Conservation (phyloP, 805 yeast species). For the Dipodascus albidus region DNA sequence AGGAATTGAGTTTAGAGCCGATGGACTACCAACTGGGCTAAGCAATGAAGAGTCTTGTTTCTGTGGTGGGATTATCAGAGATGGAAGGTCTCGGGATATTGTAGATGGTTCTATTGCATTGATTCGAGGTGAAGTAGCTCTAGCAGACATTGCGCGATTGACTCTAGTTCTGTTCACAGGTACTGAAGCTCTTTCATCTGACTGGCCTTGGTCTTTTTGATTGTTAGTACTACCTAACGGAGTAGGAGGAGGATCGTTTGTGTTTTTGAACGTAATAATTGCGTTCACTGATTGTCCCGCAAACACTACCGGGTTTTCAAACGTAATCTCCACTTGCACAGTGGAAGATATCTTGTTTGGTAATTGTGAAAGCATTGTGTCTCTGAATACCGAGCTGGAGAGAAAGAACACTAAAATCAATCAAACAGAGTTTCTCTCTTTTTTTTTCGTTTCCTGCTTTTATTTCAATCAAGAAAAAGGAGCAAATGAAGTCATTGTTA, state of each 20-base stretch:
- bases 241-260: conserved; percentile 7
- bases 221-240: conserved; percentile 1
- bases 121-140: background rate
- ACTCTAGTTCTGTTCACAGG: background rate
- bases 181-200: background rate
- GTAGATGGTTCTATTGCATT: background rate
- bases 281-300: conserved; percentile 29
- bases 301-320: conserved; percentile 28
- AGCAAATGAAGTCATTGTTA: background rate
- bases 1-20: background rate
- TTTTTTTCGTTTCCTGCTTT: background rate
- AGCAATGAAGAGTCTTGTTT: background rate
- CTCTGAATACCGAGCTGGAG: background rate
- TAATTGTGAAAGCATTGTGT: background rate
- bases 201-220: background rate
- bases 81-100: background rate
- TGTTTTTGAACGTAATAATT: conserved; percentile 23
- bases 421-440: background rate
- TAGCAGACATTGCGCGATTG: background rate
- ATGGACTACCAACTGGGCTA: background rate
- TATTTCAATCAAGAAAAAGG: background rate
- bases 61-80: background rate
- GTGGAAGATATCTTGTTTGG: background rate
- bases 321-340: conserved; percentile 27
- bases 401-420: background rate